Percentiles rank a stretch among this genome's conserved stretches.
These are phyloP conservation scores for Ceratocystis variospora DNA, from an alignment of 2,329 filamentous ascomycete genomes.

Conservation along the genomic window DNA sequence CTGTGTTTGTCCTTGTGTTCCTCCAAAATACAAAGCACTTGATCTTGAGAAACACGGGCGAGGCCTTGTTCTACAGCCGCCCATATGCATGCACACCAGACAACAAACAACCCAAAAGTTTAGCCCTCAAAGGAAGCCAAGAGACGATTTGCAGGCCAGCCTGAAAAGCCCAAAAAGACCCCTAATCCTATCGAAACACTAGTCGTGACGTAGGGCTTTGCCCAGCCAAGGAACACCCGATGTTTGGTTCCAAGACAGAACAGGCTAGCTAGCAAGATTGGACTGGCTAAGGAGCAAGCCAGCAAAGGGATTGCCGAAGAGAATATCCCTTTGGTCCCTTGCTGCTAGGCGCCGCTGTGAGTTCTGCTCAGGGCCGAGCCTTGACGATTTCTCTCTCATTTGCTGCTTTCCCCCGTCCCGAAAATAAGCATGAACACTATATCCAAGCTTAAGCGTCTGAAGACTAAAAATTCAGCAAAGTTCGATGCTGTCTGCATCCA, in stretches of 20 bases:
- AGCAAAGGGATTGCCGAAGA: background rate
- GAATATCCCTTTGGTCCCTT: background rate
- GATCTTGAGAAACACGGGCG: background rate
- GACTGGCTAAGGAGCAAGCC: background rate
- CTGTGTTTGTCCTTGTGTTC: background rate
- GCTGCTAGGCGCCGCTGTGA: background rate
- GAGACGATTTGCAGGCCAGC: background rate
- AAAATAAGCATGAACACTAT: background rate
- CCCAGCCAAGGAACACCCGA: background rate
- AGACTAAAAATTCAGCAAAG: background rate
- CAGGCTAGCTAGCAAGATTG: background rate
- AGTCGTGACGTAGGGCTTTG: constrained; percentile 3
- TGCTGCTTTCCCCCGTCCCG: background rate
- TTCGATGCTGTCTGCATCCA: background rate
- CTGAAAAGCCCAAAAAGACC: background rate
- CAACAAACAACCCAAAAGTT: background rate
- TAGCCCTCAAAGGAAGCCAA: background rate
- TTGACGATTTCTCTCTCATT: background rate
- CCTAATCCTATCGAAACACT: constrained; percentile 4
- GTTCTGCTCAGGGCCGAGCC: background rate
- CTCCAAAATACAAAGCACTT: background rate
- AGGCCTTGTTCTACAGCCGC: background rate
- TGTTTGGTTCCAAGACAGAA: background rate
- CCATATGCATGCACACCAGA: background rate
- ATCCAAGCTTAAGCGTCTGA: background rate